phyloP scores from a whole-genome alignment of 1,139 yeast species.

The Hansenula sp. region DNA sequence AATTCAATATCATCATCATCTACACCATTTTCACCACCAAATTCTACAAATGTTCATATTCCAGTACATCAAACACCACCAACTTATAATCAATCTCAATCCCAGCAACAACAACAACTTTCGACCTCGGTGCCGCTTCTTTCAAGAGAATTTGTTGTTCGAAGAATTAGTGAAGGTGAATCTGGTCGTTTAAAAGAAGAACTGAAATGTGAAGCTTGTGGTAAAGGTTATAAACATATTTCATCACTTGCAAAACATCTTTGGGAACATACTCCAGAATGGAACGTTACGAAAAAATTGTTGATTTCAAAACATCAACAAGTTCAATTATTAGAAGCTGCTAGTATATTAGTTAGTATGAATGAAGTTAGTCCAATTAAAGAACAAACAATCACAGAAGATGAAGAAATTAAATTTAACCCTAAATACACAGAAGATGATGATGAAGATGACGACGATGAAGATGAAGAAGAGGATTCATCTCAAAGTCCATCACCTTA shows the following conservation, averaged over 20 bases:
- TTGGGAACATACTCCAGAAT: slow-evolving; percentile 91
- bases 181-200: slow-evolving; percentile 80
- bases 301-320: slow-evolving; percentile 87
- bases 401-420: slow-evolving; percentile 5
- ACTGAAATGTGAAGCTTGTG: slow-evolving; percentile 83
- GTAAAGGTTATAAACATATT: slow-evolving; percentile 84
- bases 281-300: slow-evolving; percentile 80
- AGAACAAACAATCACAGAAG: slow-evolving; percentile 5
- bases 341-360: slow-evolving; percentile 80
- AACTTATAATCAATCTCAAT: slow-evolving; percentile 1
- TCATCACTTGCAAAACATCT: slow-evolving; percentile 72
- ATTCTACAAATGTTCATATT: slow-evolving; percentile 8
- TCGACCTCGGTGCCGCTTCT: slow-evolving; percentile 41
- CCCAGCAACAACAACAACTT: slow-evolving; percentile 8
- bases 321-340: slow-evolving; percentile 84
- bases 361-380: slow-evolving; percentile 38
- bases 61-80: slow-evolving; percentile 10
- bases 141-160: slow-evolving; percentile 70
- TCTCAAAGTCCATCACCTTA: slow-evolving; percentile 9
- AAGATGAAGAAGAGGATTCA: slow-evolving; percentile 8
- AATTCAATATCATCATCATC: slow-evolving; percentile 4
- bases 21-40: slow-evolving; percentile 13
- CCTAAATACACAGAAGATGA: slow-evolving; percentile 7
- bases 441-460: slow-evolving; percentile 5
- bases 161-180: slow-evolving; percentile 83